A percentile compares a stretch with the other conserved stretches of the same genome.
phyloP scores from a whole-genome alignment of 306 rosid species.

The Crataegus laevigata region DNA sequence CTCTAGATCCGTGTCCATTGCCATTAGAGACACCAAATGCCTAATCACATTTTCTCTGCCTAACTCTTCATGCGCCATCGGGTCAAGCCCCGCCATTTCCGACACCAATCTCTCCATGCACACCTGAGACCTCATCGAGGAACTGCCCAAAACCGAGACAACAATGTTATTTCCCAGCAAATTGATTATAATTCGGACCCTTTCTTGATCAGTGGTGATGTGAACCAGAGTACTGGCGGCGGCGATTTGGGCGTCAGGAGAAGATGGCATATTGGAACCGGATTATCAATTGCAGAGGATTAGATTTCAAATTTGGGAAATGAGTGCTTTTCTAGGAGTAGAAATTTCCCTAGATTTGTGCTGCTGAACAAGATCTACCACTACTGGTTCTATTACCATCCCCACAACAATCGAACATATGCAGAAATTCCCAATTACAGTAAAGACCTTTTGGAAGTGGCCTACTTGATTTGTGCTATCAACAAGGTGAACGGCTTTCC shows the following conservation, averaged over 20 bases:
- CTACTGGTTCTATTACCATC: too few species aligned
- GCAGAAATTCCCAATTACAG: too few species aligned
- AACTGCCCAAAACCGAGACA: constrained; percentile 55
- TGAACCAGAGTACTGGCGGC: constrained; percentile 55
- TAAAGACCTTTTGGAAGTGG: too few species aligned
- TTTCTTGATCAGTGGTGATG: constrained; percentile 34
- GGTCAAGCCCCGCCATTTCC: constrained; percentile 48
- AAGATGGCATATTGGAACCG: constrained; percentile 4
- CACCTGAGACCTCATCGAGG: constrained; percentile 54
- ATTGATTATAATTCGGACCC: constrained; percentile 28
- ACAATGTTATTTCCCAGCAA: constrained; percentile 41
- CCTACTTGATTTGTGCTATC: too few species aligned
- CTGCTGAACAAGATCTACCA: constrained; percentile 30
- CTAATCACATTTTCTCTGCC: constrained; percentile 66
- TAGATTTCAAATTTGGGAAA: neutral
- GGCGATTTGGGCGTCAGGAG: constrained; percentile 54
- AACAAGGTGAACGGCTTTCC: too few species aligned
- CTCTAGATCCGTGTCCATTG: constrained; percentile 56
- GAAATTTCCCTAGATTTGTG: constrained; percentile 24
- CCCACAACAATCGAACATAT: too few species aligned
- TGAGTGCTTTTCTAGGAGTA: neutral
- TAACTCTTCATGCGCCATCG: constrained; percentile 55
- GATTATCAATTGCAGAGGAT: neutral
- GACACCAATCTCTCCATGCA: constrained; percentile 55
- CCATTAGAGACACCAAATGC: constrained; percentile 53